Percentiles rank a stretch among this genome's conserved stretches.
Evolutionary conservation across 225 moss, liverwort and hornwort species (phyloP).

Genomic region (Physcomitrium patens): DNA sequence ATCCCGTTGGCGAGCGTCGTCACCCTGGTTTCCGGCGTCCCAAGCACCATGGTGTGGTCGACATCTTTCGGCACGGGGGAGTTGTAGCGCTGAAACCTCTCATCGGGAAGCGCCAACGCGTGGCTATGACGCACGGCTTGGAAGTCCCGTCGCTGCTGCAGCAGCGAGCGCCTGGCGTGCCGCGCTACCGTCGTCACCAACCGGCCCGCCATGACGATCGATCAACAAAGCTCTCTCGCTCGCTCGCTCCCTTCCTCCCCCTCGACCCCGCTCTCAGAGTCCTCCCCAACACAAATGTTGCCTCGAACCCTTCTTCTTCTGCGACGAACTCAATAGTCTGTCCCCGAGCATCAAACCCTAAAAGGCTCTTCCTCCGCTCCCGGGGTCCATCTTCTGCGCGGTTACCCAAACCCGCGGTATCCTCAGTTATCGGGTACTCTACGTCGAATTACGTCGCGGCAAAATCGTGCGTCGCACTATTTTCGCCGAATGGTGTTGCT

Average conservation of each 20-base stretch:
- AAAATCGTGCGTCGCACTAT: too few relatives aligned
- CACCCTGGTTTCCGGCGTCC: conserved; percentile 62
- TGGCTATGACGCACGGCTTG: conserved; percentile 54
- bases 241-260: too few relatives aligned
- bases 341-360: too few relatives aligned
- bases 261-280: too few relatives aligned
- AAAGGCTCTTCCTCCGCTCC: too few relatives aligned
- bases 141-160: conserved; percentile 40
- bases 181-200: conserved; percentile 54
- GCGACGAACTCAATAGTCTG: too few relatives aligned
- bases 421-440: too few relatives aligned
- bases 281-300: neutral
- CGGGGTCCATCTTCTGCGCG: too few relatives aligned
- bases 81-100: conserved; percentile 64
- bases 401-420: too few relatives aligned
- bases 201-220: conserved; percentile 59
- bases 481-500: too few relatives aligned
- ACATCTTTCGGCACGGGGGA: conserved; percentile 60
- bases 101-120: conserved; percentile 59
- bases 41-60: conserved; percentile 62
- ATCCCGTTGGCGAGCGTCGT: conserved; percentile 73
- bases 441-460: too few relatives aligned
- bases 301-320: too few relatives aligned
- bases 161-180: conserved; percentile 57
- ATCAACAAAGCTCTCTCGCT: neutral